A percentile compares a stretch with the other conserved stretches of the same genome.
These are phyloP conservation scores for Drosera spatulata DNA, from an alignment of 179 eudicot genomes.

Conservation along the genomic window DNA sequence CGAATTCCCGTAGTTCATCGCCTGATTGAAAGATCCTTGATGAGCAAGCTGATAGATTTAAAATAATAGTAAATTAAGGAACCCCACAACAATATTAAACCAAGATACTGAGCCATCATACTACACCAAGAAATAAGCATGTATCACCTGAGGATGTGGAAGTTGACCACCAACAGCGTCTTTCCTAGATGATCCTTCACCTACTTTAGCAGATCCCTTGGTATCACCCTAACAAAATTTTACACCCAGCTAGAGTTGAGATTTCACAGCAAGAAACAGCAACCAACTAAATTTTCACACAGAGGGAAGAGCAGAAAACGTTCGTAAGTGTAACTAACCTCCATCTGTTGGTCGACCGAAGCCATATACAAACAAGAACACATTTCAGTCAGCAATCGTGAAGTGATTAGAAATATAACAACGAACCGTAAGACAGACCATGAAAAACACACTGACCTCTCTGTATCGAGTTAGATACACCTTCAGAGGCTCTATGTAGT, in stretches of 20 bases:
- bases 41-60: conserved; percentile 47
- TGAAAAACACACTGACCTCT: conserved; percentile 39
- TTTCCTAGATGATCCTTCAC: conserved; percentile 55
- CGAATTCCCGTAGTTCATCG: conserved; percentile 52
- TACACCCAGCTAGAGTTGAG: not conserved
- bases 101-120: not conserved
- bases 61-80: conserved; percentile 1
- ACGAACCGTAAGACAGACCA: not conserved
- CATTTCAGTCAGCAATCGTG: not conserved
- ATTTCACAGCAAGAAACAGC: not conserved
- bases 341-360: conserved; percentile 43
- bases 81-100: not conserved
- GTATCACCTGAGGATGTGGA: conserved; percentile 41
- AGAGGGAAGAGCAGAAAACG: not conserved
- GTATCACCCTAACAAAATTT: conserved; percentile 12
- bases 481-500: conserved; percentile 79
- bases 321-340: conserved; percentile 30
- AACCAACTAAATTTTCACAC: not conserved
- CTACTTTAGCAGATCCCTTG: conserved; percentile 66
- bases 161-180: conserved; percentile 41
- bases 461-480: conserved; percentile 60
- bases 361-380: conserved; percentile 13
- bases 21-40: conserved; percentile 71
- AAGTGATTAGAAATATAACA: not conserved
- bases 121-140: not conserved